Percentiles rank a stretch among this genome's conserved stretches.
Conservation (phyloP, 1,284 basidiomycete species). For the Sanghuangporus baumii region DNA sequence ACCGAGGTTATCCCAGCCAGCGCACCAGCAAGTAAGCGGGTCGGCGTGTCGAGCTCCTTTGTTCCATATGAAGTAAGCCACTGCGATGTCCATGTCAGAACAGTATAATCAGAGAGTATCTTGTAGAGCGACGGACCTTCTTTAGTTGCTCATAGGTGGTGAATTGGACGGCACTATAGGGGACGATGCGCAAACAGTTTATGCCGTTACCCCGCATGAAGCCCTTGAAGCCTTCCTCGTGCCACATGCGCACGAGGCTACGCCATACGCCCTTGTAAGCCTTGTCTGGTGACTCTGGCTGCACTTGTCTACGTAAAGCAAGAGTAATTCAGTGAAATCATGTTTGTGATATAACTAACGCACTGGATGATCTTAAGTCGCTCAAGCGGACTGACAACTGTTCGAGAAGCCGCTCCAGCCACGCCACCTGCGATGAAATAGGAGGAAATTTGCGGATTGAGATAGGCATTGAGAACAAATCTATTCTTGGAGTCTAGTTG, state of each 20-base stretch:
- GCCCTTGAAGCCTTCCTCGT: slow-evolving; percentile 86
- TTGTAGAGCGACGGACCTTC: slow-evolving; percentile 42
- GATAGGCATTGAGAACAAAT: slow-evolving; percentile 20
- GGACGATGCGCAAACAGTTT: slow-evolving; percentile 70
- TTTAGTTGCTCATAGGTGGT: slow-evolving; percentile 89
- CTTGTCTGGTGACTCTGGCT: slow-evolving; percentile 50
- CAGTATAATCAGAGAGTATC: neutral
- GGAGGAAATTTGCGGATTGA: slow-evolving; percentile 59
- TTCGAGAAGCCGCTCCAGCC: slow-evolving; percentile 80
- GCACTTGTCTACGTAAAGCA: slow-evolving; percentile 65
- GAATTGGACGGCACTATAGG: slow-evolving; percentile 83
- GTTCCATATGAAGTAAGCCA: slow-evolving; percentile 65
- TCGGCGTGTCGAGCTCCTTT: slow-evolving; percentile 76
- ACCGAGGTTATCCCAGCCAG: slow-evolving; percentile 90
- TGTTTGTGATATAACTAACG: neutral
- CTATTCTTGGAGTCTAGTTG: neutral
- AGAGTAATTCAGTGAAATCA: neutral
- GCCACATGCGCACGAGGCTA: slow-evolving; percentile 83
- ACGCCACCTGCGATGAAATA: slow-evolving; percentile 74
- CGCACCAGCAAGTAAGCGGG: slow-evolving; percentile 78
- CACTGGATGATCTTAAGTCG: slow-evolving; percentile 94
- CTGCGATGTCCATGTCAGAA: slow-evolving; percentile 32
- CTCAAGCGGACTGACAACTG: slow-evolving; percentile 89
- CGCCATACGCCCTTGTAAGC: slow-evolving; percentile 84
- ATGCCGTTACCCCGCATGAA: slow-evolving; percentile 92